These are phyloP conservation scores for Akanthomyces muscarius DNA, from an alignment of 2,329 filamentous ascomycete genomes.

Conservation along the genomic window DNA sequence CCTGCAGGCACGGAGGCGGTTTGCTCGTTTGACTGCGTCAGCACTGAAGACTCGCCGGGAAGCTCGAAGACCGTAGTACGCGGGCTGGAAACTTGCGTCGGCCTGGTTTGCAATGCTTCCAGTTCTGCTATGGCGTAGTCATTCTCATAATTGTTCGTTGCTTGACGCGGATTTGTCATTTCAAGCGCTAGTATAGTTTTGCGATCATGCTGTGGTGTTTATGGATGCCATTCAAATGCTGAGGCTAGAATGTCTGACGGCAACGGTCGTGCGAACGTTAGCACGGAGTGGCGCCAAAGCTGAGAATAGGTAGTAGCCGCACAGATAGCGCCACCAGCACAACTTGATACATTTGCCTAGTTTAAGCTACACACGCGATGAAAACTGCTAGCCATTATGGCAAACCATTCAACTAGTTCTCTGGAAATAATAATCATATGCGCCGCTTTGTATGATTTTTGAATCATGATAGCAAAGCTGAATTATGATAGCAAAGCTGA, in stretches of 20 bases:
- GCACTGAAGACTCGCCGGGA: slow-evolving; percentile 26
- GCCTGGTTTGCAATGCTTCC: neutral
- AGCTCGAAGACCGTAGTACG: slow-evolving; percentile 31
- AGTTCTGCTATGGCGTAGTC: neutral
- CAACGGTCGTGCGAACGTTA: neutral
- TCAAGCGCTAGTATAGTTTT: neutral
- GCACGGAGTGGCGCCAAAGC: neutral
- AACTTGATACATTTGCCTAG: neutral
- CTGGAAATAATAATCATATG: too few relatives aligned
- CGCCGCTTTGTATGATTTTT: neutral
- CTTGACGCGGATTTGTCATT: neutral
- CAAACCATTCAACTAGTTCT: neutral
- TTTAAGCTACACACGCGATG: neutral
- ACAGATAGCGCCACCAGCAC: neutral
- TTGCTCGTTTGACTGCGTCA: neutral
- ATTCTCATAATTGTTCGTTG: neutral
- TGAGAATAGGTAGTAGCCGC: neutral
- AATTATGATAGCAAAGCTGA: neutral
- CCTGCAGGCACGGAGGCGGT: neutral
- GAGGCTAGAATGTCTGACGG: neutral
- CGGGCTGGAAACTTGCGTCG: neutral
- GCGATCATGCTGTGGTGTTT: neutral
- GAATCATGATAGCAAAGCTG: neutral
- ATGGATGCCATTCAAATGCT: neutral
- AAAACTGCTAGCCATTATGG: neutral